A percentile compares a stretch with the other conserved stretches of the same genome.
Evolutionary conservation across 768 basidiomycete genomes (phyloP).

Genomic region (Hericium rajendrae): DNA sequence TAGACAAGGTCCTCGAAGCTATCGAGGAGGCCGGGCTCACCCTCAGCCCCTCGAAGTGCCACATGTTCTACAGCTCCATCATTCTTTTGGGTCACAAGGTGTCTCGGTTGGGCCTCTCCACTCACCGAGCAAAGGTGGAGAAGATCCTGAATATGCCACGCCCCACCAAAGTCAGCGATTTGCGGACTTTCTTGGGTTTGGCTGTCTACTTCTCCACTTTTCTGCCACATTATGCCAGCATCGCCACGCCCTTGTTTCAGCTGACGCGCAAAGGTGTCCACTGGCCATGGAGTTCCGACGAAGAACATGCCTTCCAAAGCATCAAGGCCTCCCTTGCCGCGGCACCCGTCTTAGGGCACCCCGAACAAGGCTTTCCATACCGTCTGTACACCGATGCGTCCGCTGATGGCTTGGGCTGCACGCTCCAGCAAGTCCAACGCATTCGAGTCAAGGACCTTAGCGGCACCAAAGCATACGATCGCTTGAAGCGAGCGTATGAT

Average conservation of each 20-base stretch:
- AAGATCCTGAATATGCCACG: constrained; percentile 21
- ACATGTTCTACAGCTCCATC: constrained; percentile 17
- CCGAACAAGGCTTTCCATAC: constrained; percentile 22
- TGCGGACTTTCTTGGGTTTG: constrained; percentile 25
- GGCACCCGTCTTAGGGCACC: constrained; percentile 25
- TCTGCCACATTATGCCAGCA: constrained; percentile 27
- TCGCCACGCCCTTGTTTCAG: constrained; percentile 25
- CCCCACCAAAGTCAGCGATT: constrained; percentile 11
- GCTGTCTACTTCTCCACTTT: constrained; percentile 28
- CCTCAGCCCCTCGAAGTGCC: constrained; percentile 20
- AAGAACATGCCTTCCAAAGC: constrained; percentile 21
- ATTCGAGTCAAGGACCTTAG: constrained; percentile 14
- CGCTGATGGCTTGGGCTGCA: constrained; percentile 10
- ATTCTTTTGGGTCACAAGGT: constrained; percentile 10
- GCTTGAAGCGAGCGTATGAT: constrained; percentile 4
- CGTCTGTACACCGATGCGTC: constrained; percentile 27
- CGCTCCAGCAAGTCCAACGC: constrained; percentile 17
- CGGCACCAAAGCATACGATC: constrained; percentile 14
- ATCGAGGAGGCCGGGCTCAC: constrained; percentile 16
- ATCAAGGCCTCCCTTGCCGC: constrained; percentile 20
- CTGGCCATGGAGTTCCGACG: neutral
- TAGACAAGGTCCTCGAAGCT: constrained; percentile 22
- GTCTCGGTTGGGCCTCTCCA: constrained; percentile 12
- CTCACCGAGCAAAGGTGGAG: constrained; percentile 27
- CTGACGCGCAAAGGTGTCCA: constrained; percentile 21